Evolutionary conservation across 2,329 filamentous ascomycete genomes (phyloP).

Genomic region (Trematosphaeria pertusa): DNA sequence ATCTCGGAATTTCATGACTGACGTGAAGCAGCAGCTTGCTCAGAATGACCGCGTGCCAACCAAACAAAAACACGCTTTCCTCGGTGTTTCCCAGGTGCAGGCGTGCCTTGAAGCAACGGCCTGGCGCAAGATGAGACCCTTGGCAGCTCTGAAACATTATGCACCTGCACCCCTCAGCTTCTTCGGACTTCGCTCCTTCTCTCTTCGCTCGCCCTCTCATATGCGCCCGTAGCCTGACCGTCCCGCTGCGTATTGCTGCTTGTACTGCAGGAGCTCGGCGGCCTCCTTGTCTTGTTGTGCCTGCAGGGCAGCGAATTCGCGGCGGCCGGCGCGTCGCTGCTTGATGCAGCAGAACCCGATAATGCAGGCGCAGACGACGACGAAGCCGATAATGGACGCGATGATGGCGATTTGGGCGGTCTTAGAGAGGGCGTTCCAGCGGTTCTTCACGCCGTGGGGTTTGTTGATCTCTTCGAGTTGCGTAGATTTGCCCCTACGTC

Average conservation of each 20-base stretch:
- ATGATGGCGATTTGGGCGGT: constrained; percentile 46
- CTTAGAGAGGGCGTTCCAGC: constrained; percentile 42
- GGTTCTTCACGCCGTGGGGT: constrained; percentile 44
- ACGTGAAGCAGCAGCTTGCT: constrained; percentile 1
- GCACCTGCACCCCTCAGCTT: constrained; percentile 1
- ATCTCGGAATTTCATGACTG: constrained; percentile 9
- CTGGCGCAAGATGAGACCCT: constrained; percentile 8
- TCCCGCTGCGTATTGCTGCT: constrained; percentile 21
- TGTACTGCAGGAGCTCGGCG: constrained; percentile 44
- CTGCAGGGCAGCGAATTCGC: constrained; percentile 40
- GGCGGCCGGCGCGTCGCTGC: constrained; percentile 46
- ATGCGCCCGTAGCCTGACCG: constrained; percentile 16
- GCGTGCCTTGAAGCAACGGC: no score
- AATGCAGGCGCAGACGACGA: constrained; percentile 31
- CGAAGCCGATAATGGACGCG: constrained; percentile 33
- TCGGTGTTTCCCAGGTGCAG: no score
- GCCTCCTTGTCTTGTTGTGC: constrained; percentile 46
- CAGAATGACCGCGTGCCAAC: no score
- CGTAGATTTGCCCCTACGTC: no score
- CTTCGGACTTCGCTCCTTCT: not conserved
- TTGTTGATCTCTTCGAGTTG: constrained; percentile 41
- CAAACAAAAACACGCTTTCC: no score
- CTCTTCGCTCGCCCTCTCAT: not conserved
- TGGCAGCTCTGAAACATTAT: constrained; percentile 14
- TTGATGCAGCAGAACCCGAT: constrained; percentile 49